Percentiles rank a stretch among this genome's conserved stretches.
Conservation (phyloP, 129 eudicot genomes). For the Pseudognaphalium luteoalbum region DNA sequence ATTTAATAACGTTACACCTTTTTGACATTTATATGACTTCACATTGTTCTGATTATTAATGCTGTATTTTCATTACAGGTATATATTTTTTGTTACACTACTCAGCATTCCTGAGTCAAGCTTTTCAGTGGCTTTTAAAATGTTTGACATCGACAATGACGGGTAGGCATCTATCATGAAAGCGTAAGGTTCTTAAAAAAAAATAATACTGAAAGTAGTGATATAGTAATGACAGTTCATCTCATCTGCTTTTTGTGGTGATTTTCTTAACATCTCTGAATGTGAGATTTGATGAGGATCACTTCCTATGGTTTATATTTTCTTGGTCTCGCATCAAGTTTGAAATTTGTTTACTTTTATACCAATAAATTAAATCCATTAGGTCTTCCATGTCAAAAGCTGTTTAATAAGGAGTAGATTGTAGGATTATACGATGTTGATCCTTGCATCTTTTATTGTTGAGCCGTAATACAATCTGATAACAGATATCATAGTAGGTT, state of each 20-base stretch:
- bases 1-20: not conserved
- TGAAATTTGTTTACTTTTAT: not conserved
- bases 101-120: conserved; percentile 66
- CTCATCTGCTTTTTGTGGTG: not conserved
- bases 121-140: conserved; percentile 60
- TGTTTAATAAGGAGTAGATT: not conserved
- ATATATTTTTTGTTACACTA: conserved; percentile 56
- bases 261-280: not conserved
- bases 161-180: conserved; percentile 38
- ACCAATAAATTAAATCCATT: not conserved
- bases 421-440: not conserved
- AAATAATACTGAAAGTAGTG: not conserved
- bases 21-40: conserved; percentile 7
- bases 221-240: not conserved
- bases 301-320: too few relatives aligned
- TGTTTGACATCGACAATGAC: conserved; percentile 58
- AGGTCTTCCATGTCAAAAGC: not conserved
- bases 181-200: conserved; percentile 6
- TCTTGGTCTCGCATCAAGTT: not conserved
- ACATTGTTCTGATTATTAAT: conserved; percentile 5
- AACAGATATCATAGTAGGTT: not conserved
- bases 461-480: not conserved
- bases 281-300: not conserved
- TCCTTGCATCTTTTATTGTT: too few relatives aligned
- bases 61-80: conserved; percentile 37